Evolutionary conservation across 768 basidiomycete genomes (phyloP), one percentile per base, ranked within the genome.

Genomic region (Mycena sanguinolenta): DNA sequence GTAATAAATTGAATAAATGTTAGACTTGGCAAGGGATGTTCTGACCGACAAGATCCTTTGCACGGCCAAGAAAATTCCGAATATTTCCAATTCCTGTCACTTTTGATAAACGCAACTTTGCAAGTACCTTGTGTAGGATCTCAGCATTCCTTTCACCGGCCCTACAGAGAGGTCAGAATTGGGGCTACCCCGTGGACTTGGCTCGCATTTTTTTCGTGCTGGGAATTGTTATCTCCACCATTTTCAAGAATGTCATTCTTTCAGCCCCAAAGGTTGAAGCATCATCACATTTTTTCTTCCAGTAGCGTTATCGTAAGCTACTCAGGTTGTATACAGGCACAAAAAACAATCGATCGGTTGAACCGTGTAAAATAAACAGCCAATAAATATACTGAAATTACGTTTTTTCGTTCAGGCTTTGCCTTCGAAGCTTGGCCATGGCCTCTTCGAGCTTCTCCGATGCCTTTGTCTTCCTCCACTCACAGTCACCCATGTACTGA

Each of bases 401-500:
- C 42, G 58, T 39, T 25, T 25, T 28, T 32, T 28, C 21, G 19
- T 21, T 30, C 42, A 60, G n/a, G n/a, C n/a, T n/a, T n/a, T n/a
- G n/a, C n/a, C n/a, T n/a, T n/a, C n/a, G n/a, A n/a, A n/a, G n/a
- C n/a, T n/a, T n/a, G n/a, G n/a, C n/a, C n/a, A n/a, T 39, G 23
- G 28, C 42, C 70, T 89, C 88, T 25, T 69, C 62, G 21, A 84
- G 87, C 74, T 89, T 59, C 71, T 89, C 88, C 30, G 69, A 61
- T n/a, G 84, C 88, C 74, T 89, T 89, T 67, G 78, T 73, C 28
- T 89, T 89, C 70, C 94, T 84, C 95, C 95, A 96, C 81, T 96
- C 95, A 75, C 95, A 96, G 16, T 88, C 90, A 4, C 85, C 80
- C 38, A 81, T 80, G 76, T 95, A 96, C 79, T 95, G 93, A 75